phyloP scores from a whole-genome alignment of 2,329 filamentous ascomycete genomes.

The Botrytis squamosa region DNA sequence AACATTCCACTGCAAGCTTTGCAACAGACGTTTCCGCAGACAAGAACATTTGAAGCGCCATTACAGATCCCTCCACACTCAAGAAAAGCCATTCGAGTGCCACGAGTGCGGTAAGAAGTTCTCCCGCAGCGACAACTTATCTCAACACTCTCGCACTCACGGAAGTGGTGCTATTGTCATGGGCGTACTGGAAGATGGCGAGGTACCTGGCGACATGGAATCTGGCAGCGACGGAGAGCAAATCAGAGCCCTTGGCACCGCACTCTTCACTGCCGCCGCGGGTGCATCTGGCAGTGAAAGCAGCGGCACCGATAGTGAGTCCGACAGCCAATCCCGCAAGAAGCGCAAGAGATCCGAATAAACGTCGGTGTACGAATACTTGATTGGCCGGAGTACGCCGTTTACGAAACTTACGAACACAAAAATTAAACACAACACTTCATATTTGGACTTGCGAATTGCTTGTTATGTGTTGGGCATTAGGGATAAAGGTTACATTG shows the following conservation, averaged over 20 bases:
- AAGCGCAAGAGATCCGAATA: constrained; percentile 74
- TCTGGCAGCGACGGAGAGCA: constrained; percentile 55
- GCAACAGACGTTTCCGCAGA: constrained; percentile 94
- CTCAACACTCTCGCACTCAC: constrained; percentile 93
- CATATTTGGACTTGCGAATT: constrained; percentile 29
- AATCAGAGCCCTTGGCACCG: constrained; percentile 67
- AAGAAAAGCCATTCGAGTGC: constrained; percentile 98
- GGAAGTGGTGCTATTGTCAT: constrained; percentile 87
- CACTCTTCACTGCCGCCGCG: constrained; percentile 77
- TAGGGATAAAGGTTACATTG: constrained; percentile 34
- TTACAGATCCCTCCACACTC: constrained; percentile 95
- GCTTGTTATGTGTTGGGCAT: constrained; percentile 31
- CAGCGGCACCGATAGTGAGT: constrained; percentile 52
- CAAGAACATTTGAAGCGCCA: constrained; percentile 99
- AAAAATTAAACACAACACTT: constrained; percentile 32
- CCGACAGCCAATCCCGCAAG: constrained; percentile 57
- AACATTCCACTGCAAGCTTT: constrained; percentile 95
- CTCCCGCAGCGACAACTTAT: constrained; percentile 94
- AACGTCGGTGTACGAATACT: constrained; percentile 19
- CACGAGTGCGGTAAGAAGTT: constrained; percentile 99
- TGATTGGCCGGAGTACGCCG: constrained; percentile 31
- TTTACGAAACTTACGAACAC: constrained; percentile 35
- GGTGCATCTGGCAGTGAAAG: constrained; percentile 66
- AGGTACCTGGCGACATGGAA: constrained; percentile 48
- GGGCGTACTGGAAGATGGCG: constrained; percentile 75